phyloP scores from a whole-genome alignment of 495 filamentous ascomycete species.

The Elasticomyces elasticus region DNA sequence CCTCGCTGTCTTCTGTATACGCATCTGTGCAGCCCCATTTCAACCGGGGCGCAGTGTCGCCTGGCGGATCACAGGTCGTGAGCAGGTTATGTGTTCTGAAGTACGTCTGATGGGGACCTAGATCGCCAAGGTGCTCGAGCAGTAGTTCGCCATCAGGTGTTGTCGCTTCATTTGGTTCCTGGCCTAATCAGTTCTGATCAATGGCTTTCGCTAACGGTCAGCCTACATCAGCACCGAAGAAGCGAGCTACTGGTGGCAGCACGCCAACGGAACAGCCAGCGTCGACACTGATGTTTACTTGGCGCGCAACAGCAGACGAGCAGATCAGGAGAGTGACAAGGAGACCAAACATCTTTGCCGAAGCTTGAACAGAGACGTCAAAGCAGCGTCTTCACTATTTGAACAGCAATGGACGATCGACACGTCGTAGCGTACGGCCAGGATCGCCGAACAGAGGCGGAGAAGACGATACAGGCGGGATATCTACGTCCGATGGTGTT shows the following conservation, averaged over 20 bases:
- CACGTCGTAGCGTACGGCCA: neutral
- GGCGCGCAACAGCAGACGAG: neutral
- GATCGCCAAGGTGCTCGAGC: constrained; percentile 13
- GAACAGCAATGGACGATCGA: neutral
- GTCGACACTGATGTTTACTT: constrained; percentile 3
- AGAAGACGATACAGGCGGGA: neutral
- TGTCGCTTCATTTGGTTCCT: constrained; percentile 8
- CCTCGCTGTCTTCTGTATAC: constrained; percentile 14
- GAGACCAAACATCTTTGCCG: neutral
- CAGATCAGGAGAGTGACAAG: neutral
- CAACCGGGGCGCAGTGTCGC: constrained; percentile 1
- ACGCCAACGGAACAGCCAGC: neutral
- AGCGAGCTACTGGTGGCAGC: constrained; percentile 1
- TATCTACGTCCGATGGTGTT: neutral
- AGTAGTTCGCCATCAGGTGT: constrained; percentile 13
- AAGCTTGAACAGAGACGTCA: neutral
- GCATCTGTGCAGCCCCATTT: constrained; percentile 22
- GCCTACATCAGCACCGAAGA: constrained; percentile 11
- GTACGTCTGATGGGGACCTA: constrained; percentile 20
- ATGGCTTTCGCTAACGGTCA: neutral
- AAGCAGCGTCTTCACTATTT: neutral
- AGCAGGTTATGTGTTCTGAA: constrained; percentile 20
- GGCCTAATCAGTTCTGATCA: neutral
- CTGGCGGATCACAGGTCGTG: constrained; percentile 14
- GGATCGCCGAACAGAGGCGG: neutral